Conservation (phyloP, 2,329 filamentous ascomycete genomes). For the Penicillium sp. region DNA sequence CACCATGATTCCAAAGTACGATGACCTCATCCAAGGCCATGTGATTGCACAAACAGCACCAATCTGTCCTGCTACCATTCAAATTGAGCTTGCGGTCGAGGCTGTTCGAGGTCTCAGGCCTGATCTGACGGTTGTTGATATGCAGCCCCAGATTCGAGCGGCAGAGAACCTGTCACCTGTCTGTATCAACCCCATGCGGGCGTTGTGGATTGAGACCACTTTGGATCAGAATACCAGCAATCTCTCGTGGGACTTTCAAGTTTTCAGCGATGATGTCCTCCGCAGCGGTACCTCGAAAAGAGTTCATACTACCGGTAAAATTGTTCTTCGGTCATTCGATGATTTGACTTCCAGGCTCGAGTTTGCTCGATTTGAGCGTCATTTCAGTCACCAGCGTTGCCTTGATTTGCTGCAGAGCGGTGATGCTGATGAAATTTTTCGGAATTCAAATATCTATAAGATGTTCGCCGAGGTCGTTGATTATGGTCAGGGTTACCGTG, state of each 20-base stretch:
- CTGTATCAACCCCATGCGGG: background rate
- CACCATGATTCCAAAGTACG: conserved; percentile 1
- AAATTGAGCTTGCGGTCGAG: background rate
- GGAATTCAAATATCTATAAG: conserved; percentile 12
- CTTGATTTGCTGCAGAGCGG: conserved; percentile 17
- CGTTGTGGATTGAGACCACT: background rate
- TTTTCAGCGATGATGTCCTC: background rate
- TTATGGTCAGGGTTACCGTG: background rate
- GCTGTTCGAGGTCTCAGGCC: background rate
- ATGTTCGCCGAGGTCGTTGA: background rate
- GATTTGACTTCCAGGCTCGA: background rate
- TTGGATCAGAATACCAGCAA: background rate
- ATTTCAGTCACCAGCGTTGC: conserved; percentile 18
- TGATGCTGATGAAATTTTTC: conserved; percentile 24
- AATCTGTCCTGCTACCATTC: conserved; percentile 16
- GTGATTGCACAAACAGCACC: conserved; percentile 14
- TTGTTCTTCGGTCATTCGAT: background rate
- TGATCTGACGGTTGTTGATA: background rate
- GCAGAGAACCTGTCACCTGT: background rate
- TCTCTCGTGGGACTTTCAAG: background rate
- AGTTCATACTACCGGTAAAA: background rate
- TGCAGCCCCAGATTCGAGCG: background rate
- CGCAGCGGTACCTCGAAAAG: background rate
- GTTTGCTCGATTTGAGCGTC: conserved; percentile 1
- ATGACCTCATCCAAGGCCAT: conserved; percentile 16